These are phyloP conservation scores for Neopestalotiopsis rosae DNA, from an alignment of 2,329 filamentous ascomycete genomes.

Conservation along the genomic window DNA sequence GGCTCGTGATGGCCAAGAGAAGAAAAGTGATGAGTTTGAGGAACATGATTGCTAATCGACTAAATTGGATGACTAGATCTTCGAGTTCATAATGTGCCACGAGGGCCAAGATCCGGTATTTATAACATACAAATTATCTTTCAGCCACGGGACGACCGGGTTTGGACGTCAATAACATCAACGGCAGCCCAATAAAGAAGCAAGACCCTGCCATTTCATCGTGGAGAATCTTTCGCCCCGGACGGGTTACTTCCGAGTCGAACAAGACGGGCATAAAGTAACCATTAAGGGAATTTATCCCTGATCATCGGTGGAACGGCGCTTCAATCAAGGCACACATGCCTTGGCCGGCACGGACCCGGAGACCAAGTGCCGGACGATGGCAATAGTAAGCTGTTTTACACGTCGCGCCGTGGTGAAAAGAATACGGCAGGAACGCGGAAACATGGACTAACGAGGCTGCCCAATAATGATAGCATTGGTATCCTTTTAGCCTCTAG, in stretches of 20 bases:
- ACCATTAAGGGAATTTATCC: background rate
- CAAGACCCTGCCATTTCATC: background rate
- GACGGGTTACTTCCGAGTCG: background rate
- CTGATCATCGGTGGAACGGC: background rate
- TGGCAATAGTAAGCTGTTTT: background rate
- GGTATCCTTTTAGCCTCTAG: background rate
- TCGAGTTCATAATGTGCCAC: too few relatives aligned
- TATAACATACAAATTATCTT: background rate
- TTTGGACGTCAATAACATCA: background rate
- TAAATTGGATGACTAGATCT: background rate
- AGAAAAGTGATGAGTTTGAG: conserved; percentile 15
- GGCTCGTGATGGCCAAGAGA: conserved; percentile 22
- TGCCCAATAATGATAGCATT: background rate
- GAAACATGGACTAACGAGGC: background rate
- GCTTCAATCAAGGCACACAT: background rate
- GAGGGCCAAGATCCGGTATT: background rate
- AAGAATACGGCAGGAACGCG: too few relatives aligned
- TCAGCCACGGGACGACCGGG: background rate
- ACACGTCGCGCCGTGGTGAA: too few relatives aligned
- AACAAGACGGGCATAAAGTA: background rate
- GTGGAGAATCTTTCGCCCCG: background rate
- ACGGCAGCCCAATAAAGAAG: background rate
- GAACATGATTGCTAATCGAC: conserved; percentile 12
- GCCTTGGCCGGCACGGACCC: background rate
- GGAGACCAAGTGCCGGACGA: background rate